Conservation (phyloP, 202 grass and related monocot genomes). For the Dendrocalamus latiflorus region DNA sequence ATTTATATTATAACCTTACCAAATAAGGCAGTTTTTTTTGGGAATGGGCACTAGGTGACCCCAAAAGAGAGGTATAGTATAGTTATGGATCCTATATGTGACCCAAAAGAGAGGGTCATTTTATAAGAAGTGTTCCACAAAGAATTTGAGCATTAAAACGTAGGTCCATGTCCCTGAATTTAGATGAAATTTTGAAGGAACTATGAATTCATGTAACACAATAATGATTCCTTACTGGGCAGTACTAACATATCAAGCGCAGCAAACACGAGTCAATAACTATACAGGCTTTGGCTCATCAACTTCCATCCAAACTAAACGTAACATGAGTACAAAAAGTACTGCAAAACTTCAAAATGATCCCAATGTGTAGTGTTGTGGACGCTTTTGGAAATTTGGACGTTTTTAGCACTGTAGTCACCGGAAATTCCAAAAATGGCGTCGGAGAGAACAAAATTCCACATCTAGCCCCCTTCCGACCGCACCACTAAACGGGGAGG, state of each 20-base stretch:
- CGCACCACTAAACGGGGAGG: too few relatives aligned
- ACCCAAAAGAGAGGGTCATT: background rate
- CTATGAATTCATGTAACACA: background rate
- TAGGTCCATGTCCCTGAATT: background rate
- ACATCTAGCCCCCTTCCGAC: too few relatives aligned
- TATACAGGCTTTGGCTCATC: background rate
- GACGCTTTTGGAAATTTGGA: too few relatives aligned
- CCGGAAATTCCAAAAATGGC: too few relatives aligned
- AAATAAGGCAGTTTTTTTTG: too few relatives aligned
- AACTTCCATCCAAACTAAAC: slow-evolving; percentile 4
- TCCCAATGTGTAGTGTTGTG: background rate
- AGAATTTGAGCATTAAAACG: background rate
- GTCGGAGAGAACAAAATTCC: too few relatives aligned
- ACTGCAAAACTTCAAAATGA: background rate
- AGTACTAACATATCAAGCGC: background rate
- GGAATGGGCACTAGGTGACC: too few relatives aligned
- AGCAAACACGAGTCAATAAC: background rate
- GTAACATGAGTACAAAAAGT: background rate
- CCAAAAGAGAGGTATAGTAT: too few relatives aligned
- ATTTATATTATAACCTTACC: too few relatives aligned
- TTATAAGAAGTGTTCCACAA: background rate
- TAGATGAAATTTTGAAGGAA: background rate
- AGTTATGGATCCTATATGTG: too few relatives aligned
- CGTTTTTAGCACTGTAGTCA: too few relatives aligned
- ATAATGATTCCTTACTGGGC: background rate